Evolutionary conservation across 805 yeast species (phyloP).

Genomic region (Starmerella sirachaensis): DNA sequence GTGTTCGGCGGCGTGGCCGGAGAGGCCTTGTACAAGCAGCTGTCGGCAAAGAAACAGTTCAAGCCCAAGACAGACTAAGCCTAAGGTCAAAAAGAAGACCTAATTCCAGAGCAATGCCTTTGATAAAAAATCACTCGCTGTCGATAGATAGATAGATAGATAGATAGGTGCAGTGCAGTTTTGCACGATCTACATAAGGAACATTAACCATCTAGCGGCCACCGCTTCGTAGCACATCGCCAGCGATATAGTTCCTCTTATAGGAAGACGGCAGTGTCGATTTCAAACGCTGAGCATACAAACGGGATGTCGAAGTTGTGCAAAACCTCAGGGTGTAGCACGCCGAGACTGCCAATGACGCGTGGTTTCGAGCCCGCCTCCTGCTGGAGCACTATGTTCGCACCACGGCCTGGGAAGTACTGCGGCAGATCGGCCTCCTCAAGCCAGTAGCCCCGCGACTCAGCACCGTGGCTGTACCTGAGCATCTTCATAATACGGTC

Average conservation of each 20-base stretch:
- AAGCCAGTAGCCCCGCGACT: slow-evolving; percentile 53
- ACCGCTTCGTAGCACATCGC: neutral
- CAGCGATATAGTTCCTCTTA: neutral
- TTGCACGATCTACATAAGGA: too few relatives aligned
- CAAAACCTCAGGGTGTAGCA: slow-evolving; percentile 89
- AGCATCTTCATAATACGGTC: slow-evolving; percentile 94
- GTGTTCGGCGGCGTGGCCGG: slow-evolving; percentile 80
- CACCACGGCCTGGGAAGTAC: slow-evolving; percentile 97
- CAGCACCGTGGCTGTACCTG: slow-evolving; percentile 65
- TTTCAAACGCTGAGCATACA: slow-evolving; percentile 84
- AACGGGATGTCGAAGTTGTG: slow-evolving; percentile 77
- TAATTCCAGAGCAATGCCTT: too few relatives aligned
- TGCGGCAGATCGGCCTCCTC: slow-evolving; percentile 36
- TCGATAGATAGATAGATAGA: too few relatives aligned
- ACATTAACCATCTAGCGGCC: neutral
- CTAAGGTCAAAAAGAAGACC: too few relatives aligned
- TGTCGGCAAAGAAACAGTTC: neutral
- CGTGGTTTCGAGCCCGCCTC: slow-evolving; percentile 26
- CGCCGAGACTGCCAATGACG: slow-evolving; percentile 68
- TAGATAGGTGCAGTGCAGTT: too few relatives aligned
- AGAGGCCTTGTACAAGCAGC: slow-evolving; percentile 50
- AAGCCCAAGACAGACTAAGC: too few relatives aligned
- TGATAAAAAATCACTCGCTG: too few relatives aligned
- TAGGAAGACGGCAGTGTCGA: slow-evolving; percentile 68
- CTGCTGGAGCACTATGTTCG: slow-evolving; percentile 57